phyloP scores from a whole-genome alignment of 495 filamentous ascomycete genomes.

The Penicillium antarcticum region DNA sequence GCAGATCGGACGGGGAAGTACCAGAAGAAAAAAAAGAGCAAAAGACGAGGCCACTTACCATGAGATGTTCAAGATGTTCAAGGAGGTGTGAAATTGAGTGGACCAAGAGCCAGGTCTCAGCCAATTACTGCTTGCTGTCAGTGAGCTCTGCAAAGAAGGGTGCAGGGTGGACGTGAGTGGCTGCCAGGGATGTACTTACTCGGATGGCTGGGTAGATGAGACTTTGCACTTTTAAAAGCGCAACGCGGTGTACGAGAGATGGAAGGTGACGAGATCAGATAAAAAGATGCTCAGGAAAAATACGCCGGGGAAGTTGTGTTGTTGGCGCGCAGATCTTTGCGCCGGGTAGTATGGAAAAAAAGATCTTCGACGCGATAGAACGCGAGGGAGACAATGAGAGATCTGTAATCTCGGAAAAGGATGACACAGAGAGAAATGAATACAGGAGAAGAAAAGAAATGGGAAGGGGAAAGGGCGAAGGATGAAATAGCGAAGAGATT shows the following conservation, averaged over 20 bases:
- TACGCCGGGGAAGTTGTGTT: slow-evolving; percentile 2
- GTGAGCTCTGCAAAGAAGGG: slow-evolving; percentile 12
- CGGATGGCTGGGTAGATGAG: slow-evolving; percentile 15
- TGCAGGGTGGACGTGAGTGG: slow-evolving; percentile 21
- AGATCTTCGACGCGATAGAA: slow-evolving; percentile 6
- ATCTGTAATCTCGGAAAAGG: neutral
- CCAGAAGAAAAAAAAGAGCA: slow-evolving; percentile 7
- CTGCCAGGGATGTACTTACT: slow-evolving; percentile 41
- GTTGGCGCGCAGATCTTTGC: slow-evolving; percentile 11
- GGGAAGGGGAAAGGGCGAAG: neutral
- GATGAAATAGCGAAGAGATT: slow-evolving; percentile 16
- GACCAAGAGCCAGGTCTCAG: neutral
- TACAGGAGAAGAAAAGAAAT: slow-evolving; percentile 24
- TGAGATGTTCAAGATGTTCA: neutral
- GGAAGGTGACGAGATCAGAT: neutral
- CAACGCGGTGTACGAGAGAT: slow-evolving; percentile 2
- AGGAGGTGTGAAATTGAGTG: neutral
- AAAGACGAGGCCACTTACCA: slow-evolving; percentile 12
- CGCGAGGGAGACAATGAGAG: slow-evolving; percentile 5
- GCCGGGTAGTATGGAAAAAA: slow-evolving; percentile 10
- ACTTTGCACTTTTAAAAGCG: slow-evolving; percentile 8
- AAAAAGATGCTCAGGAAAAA: neutral
- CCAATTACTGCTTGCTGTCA: slow-evolving; percentile 2
- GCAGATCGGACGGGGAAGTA: slow-evolving; percentile 24
- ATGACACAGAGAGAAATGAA: neutral